These are phyloP conservation scores for Euphrasia arctica DNA, from an alignment of 305 asterid species.

Conservation along the genomic window DNA sequence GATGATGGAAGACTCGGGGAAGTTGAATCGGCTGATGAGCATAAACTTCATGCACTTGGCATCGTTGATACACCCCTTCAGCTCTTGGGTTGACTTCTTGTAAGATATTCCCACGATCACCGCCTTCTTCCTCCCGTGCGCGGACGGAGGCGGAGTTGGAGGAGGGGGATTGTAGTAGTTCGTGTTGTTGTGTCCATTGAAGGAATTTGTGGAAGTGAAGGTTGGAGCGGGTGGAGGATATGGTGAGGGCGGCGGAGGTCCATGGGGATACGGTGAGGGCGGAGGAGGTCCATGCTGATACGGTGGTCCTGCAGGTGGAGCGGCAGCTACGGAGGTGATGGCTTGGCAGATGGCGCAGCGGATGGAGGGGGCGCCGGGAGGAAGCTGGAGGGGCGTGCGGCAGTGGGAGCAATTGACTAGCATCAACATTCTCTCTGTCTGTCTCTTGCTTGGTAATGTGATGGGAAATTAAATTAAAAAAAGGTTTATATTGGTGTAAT, in stretches of 20 bases:
- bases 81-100: conserved; percentile 46
- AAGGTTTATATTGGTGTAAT: background rate
- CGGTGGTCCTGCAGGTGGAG: conserved; percentile 27
- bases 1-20: conserved; percentile 67
- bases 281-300: conserved; percentile 14
- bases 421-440: conserved; percentile 44
- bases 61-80: conserved; percentile 83
- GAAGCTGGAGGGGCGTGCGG: conserved; percentile 74
- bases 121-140: conserved; percentile 67
- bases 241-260: conserved; percentile 32
- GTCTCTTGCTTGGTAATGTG: background rate
- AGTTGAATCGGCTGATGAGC: conserved; percentile 62
- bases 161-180: background rate
- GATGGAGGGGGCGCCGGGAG: conserved; percentile 64
- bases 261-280: conserved; percentile 23
- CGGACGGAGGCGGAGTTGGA: conserved; percentile 22
- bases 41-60: conserved; percentile 80
- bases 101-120: conserved; percentile 80
- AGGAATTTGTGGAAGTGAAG: conserved; percentile 23
- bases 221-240: conserved; percentile 31
- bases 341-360: conserved; percentile 74
- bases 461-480: background rate
- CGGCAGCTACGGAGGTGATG: conserved; percentile 46
- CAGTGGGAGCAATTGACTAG: conserved; percentile 76
- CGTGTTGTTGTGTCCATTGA: conserved; percentile 25